phyloP scores from a whole-genome alignment of 768 basidiomycete species.

The Tephrocybe rancida region DNA sequence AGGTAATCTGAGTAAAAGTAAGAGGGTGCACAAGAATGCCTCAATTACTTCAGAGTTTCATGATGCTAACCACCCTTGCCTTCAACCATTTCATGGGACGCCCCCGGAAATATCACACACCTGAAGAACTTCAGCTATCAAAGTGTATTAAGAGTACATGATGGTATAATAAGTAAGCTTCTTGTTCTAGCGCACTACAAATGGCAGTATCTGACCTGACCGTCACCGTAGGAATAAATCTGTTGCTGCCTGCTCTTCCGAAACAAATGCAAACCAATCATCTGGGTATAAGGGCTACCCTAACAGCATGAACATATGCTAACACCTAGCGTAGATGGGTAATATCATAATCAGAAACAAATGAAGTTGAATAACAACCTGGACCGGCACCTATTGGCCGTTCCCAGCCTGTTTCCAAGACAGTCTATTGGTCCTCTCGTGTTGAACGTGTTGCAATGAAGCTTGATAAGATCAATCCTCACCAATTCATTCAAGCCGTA shows the following conservation, averaged over 20 bases:
- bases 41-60: background rate
- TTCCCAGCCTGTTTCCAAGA: background rate
- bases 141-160: background rate
- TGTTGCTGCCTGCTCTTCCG: too few relatives aligned
- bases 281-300: too few relatives aligned
- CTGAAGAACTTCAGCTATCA: background rate
- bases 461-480: background rate
- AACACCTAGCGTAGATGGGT: background rate
- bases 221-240: background rate
- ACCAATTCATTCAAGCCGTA: background rate
- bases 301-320: too few relatives aligned
- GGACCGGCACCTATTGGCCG: background rate
- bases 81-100: background rate
- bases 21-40: background rate
- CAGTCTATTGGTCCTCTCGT: background rate
- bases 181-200: background rate
- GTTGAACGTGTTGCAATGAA: background rate
- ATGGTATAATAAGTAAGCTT: background rate
- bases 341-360: background rate
- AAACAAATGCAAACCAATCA: too few relatives aligned
- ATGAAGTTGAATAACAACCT: background rate
- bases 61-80: background rate
- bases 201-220: background rate
- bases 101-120: background rate
- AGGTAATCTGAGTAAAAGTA: background rate